These are phyloP conservation scores for Cladosporium halotolerans DNA, from an alignment of 2,329 filamentous ascomycete species.

Conservation along the genomic window DNA sequence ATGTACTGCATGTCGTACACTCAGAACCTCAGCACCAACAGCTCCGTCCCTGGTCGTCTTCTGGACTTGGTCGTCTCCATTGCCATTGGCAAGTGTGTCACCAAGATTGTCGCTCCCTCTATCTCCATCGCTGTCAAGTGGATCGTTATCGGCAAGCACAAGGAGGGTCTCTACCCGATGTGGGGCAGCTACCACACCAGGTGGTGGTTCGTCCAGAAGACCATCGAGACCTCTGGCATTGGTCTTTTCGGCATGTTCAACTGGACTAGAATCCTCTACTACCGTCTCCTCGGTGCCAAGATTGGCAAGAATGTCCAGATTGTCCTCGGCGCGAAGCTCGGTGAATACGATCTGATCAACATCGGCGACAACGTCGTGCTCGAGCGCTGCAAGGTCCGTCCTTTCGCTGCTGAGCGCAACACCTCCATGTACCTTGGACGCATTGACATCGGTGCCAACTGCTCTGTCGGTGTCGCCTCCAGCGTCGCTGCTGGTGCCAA, in stretches of 20 bases:
- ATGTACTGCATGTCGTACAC: slow-evolving; percentile 41
- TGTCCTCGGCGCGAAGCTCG: slow-evolving; percentile 37
- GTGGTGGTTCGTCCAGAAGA: slow-evolving; percentile 55
- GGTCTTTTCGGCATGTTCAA: slow-evolving; percentile 42
- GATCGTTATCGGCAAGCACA: slow-evolving; percentile 49
- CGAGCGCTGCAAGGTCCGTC: slow-evolving; percentile 44
- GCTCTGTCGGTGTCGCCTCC: slow-evolving; percentile 44
- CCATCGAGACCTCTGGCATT: slow-evolving; percentile 42
- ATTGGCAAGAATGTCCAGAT: slow-evolving; percentile 50
- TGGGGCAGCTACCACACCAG: slow-evolving; percentile 53
- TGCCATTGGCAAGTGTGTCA: slow-evolving; percentile 36
- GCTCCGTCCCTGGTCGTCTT: slow-evolving; percentile 40
- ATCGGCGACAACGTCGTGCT: slow-evolving; percentile 47
- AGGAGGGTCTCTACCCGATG: slow-evolving; percentile 52
- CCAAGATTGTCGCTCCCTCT: slow-evolving; percentile 38
- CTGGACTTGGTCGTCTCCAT: slow-evolving; percentile 45
- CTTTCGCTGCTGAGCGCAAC: slow-evolving; percentile 52
- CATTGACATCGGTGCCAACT: slow-evolving; percentile 45
- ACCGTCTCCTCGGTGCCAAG: slow-evolving; percentile 47
- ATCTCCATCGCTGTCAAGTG: slow-evolving; percentile 49
- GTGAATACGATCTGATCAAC: slow-evolving; percentile 54
- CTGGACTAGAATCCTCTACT: slow-evolving; percentile 40
- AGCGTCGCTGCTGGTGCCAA: slow-evolving; percentile 47
- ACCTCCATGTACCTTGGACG: slow-evolving; percentile 52
- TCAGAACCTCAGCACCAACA: slow-evolving; percentile 36